Evolutionary conservation across 805 yeast species (phyloP).

Genomic region (Wickerhamomyces queroliae): DNA sequence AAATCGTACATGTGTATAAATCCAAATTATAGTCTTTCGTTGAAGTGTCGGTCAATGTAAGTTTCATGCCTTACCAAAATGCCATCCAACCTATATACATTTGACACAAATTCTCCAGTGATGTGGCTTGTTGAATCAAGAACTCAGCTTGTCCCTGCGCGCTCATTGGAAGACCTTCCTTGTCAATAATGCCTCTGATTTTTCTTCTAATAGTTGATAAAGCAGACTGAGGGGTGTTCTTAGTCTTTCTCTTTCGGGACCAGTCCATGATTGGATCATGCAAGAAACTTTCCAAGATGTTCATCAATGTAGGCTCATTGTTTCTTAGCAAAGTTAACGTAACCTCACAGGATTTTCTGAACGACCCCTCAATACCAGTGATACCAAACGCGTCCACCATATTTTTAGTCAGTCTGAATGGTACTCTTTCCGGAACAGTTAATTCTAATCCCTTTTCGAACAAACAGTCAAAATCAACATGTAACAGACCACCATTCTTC

Average conservation of each 20-base stretch:
- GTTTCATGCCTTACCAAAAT: conserved; percentile 37
- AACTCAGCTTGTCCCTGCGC: conserved; percentile 91
- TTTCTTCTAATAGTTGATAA: conserved; percentile 69
- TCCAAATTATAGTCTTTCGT: no score
- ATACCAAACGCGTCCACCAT: conserved; percentile 91
- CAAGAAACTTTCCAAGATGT: conserved; percentile 84
- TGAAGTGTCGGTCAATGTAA: no score
- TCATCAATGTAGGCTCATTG: conserved; percentile 82
- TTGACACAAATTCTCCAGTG: conserved; percentile 60
- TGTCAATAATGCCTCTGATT: conserved; percentile 75
- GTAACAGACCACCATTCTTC: conserved; percentile 73
- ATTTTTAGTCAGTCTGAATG: conserved; percentile 87
- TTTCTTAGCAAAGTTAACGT: conserved; percentile 65
- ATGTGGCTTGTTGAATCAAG: conserved; percentile 75
- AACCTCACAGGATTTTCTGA: conserved; percentile 80
- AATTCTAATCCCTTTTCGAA: conserved; percentile 77
- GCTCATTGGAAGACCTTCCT: conserved; percentile 82
- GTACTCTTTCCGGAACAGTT: conserved; percentile 89
- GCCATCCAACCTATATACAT: conserved; percentile 97
- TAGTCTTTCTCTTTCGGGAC: conserved; percentile 39
- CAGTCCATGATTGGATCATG: conserved; percentile 90
- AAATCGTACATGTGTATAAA: neutral
- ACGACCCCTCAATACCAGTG: conserved; percentile 87
- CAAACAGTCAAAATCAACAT: conserved; percentile 94
- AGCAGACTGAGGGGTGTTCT: conserved; percentile 57